A percentile compares a stretch with the other conserved stretches of the same genome.
Evolutionary conservation across 2,329 filamentous ascomycete species (phyloP).

Genomic region (Pseudocercospora pini-densiflorae): DNA sequence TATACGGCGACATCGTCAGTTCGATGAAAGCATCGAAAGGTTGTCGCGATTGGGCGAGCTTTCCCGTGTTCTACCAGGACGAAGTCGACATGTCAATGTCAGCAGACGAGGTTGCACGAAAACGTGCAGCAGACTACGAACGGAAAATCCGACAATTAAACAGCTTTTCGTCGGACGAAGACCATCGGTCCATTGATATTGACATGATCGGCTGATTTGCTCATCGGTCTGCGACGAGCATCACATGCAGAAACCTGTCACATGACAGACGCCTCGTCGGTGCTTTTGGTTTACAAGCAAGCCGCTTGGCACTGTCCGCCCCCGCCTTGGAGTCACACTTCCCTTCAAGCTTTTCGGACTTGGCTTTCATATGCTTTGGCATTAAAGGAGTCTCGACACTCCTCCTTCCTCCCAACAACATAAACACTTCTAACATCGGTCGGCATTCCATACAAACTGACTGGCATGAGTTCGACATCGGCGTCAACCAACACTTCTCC

Average conservation of each 20-base stretch:
- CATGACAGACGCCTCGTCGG: not conserved
- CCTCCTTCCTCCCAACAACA: not conserved
- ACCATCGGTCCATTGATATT: conserved; percentile 24
- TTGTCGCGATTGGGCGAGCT: conserved; percentile 40
- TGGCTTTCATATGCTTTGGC: conserved; percentile 12
- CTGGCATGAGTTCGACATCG: conserved; percentile 9
- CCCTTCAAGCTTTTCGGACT: conserved; percentile 9
- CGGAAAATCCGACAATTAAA: conserved; percentile 32
- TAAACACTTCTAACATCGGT: not conserved
- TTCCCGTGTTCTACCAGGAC: conserved; percentile 39
- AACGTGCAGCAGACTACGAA: conserved; percentile 35
- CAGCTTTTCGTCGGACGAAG: conserved; percentile 30
- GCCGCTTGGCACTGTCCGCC: not conserved
- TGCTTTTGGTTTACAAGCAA: not conserved
- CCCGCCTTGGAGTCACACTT: conserved; percentile 6
- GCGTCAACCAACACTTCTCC: conserved; percentile 11
- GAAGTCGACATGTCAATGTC: conserved; percentile 38
- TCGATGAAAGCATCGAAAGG: conserved; percentile 39
- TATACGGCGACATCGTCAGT: conserved; percentile 40
- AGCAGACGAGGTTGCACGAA: conserved; percentile 35
- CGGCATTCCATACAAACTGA: not conserved
- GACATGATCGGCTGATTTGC: conserved; percentile 34
- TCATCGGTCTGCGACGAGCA: conserved; percentile 4
- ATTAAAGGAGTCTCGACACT: conserved; percentile 1
- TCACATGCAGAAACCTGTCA: not conserved